phyloP scores from a whole-genome alignment of 192 early-diverging fungal species.

The Coemansia pectinata region DNA sequence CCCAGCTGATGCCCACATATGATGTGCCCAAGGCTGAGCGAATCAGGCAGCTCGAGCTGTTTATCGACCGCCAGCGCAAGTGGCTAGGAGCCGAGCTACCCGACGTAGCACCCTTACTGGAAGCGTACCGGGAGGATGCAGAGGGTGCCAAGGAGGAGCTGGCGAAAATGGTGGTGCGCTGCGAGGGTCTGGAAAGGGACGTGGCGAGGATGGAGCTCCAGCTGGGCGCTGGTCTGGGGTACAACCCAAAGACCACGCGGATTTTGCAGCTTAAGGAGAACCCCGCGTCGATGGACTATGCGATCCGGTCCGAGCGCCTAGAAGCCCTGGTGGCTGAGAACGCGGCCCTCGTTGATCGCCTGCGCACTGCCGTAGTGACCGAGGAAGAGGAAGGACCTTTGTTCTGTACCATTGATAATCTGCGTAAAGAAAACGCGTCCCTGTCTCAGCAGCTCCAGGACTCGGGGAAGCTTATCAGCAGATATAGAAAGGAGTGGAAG shows the following conservation, averaged over 20 bases:
- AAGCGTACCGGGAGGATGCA: slow-evolving; percentile 28
- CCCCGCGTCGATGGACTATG: slow-evolving; percentile 66
- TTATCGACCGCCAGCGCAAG: slow-evolving; percentile 61
- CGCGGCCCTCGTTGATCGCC: slow-evolving; percentile 55
- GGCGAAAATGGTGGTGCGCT: slow-evolving; percentile 15
- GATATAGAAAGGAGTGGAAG: slow-evolving; percentile 67
- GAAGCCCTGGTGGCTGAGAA: slow-evolving; percentile 72
- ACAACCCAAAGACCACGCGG: slow-evolving; percentile 60
- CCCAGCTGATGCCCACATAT: slow-evolving; percentile 52
- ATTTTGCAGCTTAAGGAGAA: slow-evolving; percentile 77
- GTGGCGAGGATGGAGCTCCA: slow-evolving; percentile 61
- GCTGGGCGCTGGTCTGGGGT: slow-evolving; percentile 63
- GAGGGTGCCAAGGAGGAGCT: neutral
- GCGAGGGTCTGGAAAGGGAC: slow-evolving; percentile 56
- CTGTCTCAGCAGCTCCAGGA: slow-evolving; percentile 60
- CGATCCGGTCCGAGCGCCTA: slow-evolving; percentile 69
- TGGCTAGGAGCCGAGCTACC: slow-evolving; percentile 16
- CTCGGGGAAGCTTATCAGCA: slow-evolving; percentile 65
- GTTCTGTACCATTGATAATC: slow-evolving; percentile 49
- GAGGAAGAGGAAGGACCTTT: slow-evolving; percentile 13
- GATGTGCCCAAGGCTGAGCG: slow-evolving; percentile 61
- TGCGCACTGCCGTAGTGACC: slow-evolving; percentile 8
- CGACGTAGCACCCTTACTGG: slow-evolving; percentile 17
- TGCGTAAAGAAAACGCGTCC: slow-evolving; percentile 60
- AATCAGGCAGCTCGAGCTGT: slow-evolving; percentile 62